Evolutionary conservation across 164 flowering plant species (phyloP), one percentile per base, ranked within the genome.

Genomic region (Stephania cephalantha): DNA sequence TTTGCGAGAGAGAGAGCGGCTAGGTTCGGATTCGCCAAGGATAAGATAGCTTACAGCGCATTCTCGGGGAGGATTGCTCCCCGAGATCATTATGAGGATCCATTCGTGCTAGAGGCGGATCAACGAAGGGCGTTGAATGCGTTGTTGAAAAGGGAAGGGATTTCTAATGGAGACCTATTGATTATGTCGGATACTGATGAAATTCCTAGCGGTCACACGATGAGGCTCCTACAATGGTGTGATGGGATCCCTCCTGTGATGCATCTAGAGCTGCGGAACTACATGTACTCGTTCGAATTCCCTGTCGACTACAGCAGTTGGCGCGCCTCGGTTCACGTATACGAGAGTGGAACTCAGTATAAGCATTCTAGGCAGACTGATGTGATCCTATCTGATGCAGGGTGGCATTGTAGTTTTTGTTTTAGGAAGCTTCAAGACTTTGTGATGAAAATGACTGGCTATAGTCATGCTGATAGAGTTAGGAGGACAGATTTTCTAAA

Each of bases 351-450:
- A 74, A 86, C 87, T 1, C 74, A 44, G 20, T 86, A 86, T 68
- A 73, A 73, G 6, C 87, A 85, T 71, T 81, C 84, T 1, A 77
- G 87, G 2, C 88, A 85, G 63, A 65, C 81, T 1, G 78, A 86
- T 75, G 25, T 73, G 3, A 35, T 84, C 3, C 76, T 86, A 7
- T 83, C 88, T 1, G 86, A 85, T 69, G 79, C 88, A 1, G 88
- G 88, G 9, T 85, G 87, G 87, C 88, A 86, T 68, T 86, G 89
- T 46, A 86, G 87, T 81, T 86, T 86, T 70, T 86, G 89, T 73
- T 83, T 84, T 35, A 69, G 84, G 29, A 58, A 64, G 31, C 77
- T 86, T 35, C 72, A 64, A 12, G 89, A 85, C 3, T 80, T 86
- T 72, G 85, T 83, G 44, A 80, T 86, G 35, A 85, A 86, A 73